Evolutionary conservation across 176 grass and related monocot species (phyloP), one percentile per base, ranked within the genome.

Genomic region (Hyparrhenia diplandra): DNA sequence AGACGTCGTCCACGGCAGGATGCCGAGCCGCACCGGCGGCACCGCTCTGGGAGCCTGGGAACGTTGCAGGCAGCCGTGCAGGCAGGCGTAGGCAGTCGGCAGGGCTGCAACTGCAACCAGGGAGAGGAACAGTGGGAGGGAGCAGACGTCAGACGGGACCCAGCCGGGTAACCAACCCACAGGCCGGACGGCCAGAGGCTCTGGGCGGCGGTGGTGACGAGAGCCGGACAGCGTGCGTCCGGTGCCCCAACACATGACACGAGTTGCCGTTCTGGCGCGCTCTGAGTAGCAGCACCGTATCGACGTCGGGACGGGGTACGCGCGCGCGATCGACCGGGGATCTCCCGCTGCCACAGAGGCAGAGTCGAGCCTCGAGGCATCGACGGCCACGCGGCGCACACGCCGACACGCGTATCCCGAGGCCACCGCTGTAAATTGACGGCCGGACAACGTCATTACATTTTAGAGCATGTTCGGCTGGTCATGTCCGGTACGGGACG

Each of bases 401-500:
- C n/a, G n/a, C n/a, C n/a, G n/a, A n/a, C n/a, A n/a, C n/a, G 43
- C 31, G 46, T 52, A 81, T 80, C 67, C 52, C 73, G 55, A 69
- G 52, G 24, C 25, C 47, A 18, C 57, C 16, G 36, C 24, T 36
- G 74, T 77, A 46, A 40, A 61, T 41, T 11, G n/a, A 18, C 35
- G 13, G 55, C 35, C 55, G 74, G 35, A 17, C 23, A 6, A 39
- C 21, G 46, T 18, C 46, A 18, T 11, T 35, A 35, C 34, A n/a
- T n/a, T n/a, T n/a, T n/a, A n/a, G n/a, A n/a, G n/a, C n/a, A n/a
- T n/a, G n/a, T n/a, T n/a, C n/a, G n/a, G n/a, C n/a, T n/a, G n/a
- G n/a, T n/a, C n/a, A n/a, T n/a, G n/a, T n/a, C n/a, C n/a, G n/a
- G n/a, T n/a, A n/a, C n/a, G n/a, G n/a, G n/a, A n/a, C n/a, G n/a